These are phyloP conservation scores for Mycena vitilis DNA, from an alignment of 768 basidiomycete genomes.

Conservation along the genomic window DNA sequence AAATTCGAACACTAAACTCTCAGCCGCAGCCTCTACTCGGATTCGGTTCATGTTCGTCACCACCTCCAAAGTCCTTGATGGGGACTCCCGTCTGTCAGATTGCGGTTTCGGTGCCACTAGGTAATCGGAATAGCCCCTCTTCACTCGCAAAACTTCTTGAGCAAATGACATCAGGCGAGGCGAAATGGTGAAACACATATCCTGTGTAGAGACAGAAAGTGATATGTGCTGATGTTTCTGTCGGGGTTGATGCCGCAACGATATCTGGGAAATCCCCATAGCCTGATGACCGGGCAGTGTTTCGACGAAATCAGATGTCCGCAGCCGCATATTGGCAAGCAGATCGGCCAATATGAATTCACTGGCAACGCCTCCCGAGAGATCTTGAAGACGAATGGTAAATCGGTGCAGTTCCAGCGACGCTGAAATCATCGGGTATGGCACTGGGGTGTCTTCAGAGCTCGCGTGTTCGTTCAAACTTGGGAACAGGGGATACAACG, in stretches of 20 bases:
- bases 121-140: conserved; percentile 48
- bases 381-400: conserved; percentile 50
- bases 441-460: conserved; percentile 5
- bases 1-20: conserved; percentile 76
- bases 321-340: conserved; percentile 39
- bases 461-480: conserved; percentile 20
- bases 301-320: conserved; percentile 41
- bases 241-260: conserved; percentile 51
- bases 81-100: conserved; percentile 32
- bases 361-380: conserved; percentile 47
- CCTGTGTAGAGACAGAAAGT: conserved; percentile 53
- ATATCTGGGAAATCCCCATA: conserved; percentile 57
- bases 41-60: conserved; percentile 56
- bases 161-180: conserved; percentile 72
- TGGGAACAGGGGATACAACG: conserved; percentile 48
- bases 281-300: conserved; percentile 31
- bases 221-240: conserved; percentile 46
- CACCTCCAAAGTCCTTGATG: conserved; percentile 45
- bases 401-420: conserved; percentile 45
- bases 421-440: conserved; percentile 30
- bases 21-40: conserved; percentile 73
- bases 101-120: conserved; percentile 24
- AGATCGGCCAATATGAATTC: conserved; percentile 50
- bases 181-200: conserved; percentile 56
- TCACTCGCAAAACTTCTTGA: conserved; percentile 65